Evolutionary conservation across 164 flowering plant species (phyloP).

Genomic region (Annona squamosa): DNA sequence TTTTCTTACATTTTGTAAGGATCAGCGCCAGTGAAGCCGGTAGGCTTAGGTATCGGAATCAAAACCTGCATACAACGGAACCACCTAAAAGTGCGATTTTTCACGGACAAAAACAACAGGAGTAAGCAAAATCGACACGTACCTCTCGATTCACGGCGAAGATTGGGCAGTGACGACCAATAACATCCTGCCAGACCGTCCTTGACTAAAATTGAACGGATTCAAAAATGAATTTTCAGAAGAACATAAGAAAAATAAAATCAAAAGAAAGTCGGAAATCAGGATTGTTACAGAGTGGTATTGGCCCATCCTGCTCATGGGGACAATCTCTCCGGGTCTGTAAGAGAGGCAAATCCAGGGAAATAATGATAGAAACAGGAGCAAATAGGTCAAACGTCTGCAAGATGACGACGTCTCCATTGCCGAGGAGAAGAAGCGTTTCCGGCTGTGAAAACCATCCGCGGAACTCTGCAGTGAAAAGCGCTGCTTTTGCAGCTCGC

Average conservation of each 20-base stretch:
- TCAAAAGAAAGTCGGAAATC: constrained; percentile 4
- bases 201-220: constrained; percentile 46
- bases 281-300: constrained; percentile 63
- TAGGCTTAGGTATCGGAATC: constrained; percentile 78
- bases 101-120: not conserved
- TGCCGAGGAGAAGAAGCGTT: not conserved
- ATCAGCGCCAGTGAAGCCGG: constrained; percentile 91
- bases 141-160: constrained; percentile 98
- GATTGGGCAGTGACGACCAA: constrained; percentile 85
- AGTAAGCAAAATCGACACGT: not conserved
- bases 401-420: not conserved
- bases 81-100: not conserved
- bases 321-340: constrained; percentile 90
- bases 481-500: too few relatives aligned
- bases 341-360: constrained; percentile 39
- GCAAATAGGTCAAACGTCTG: not conserved
- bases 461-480: too few relatives aligned
- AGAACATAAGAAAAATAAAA: not conserved
- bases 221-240: not conserved
- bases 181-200: constrained; percentile 84
- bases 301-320: constrained; percentile 91
- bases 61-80: constrained; percentile 41
- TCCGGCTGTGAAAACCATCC: too few relatives aligned
- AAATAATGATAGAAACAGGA: constrained; percentile 13
- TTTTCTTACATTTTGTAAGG: constrained; percentile 74